These are phyloP conservation scores for Alternaria ventricosa DNA, from an alignment of 2,329 filamentous ascomycete species.

Conservation along the genomic window DNA sequence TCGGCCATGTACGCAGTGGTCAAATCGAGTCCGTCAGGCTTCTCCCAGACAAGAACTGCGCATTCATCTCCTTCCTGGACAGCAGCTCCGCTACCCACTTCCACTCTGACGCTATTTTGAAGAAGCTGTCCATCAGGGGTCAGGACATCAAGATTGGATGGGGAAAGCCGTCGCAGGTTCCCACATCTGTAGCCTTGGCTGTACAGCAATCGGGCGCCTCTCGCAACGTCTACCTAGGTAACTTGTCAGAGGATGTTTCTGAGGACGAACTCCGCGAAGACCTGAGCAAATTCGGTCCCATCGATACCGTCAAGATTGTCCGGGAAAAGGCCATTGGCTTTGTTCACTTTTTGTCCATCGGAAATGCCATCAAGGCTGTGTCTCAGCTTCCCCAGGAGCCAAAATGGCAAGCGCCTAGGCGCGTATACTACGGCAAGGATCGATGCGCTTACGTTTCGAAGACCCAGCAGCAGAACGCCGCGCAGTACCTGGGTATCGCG, in stretches of 20 bases:
- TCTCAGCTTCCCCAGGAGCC: constrained; percentile 93
- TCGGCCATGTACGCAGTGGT: constrained; percentile 93
- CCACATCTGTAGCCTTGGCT: constrained; percentile 94
- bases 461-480: constrained; percentile 98
- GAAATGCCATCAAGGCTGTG: constrained; percentile 98
- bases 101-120: constrained; percentile 98
- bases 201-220: constrained; percentile 98
- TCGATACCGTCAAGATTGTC: constrained; percentile 97
- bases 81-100: constrained; percentile 98
- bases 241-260: constrained; percentile 84
- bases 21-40: constrained; percentile 99
- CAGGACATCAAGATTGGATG: constrained; percentile 99
- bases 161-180: constrained; percentile 98
- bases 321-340: constrained; percentile 98
- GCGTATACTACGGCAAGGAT: constrained; percentile 99
- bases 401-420: constrained; percentile 94
- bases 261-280: constrained; percentile 96
- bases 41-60: constrained; percentile 98
- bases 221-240: constrained; percentile 95
- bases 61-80: constrained; percentile 98
- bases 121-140: constrained; percentile 97
- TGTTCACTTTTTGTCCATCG: constrained; percentile 95
- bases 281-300: constrained; percentile 91
- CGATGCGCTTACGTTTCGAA: constrained; percentile 98
- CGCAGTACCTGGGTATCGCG: constrained; percentile 95